These are phyloP conservation scores for Colletotrichum cuscutae DNA, from an alignment of 2,329 filamentous ascomycete genomes.

Conservation along the genomic window DNA sequence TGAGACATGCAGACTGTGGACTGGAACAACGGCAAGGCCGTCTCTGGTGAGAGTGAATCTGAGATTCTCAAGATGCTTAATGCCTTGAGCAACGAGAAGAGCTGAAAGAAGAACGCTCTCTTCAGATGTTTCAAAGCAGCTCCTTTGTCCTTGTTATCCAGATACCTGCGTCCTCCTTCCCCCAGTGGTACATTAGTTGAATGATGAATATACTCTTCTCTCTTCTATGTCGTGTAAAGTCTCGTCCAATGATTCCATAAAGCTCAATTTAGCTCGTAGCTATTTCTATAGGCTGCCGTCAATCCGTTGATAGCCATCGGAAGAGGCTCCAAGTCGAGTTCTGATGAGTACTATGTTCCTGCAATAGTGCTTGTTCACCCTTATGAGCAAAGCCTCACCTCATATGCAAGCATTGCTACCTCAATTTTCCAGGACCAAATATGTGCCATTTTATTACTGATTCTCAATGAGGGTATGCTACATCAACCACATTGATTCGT, in stretches of 20 bases:
- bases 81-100: slow-evolving; percentile 52
- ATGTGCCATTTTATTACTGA: background rate
- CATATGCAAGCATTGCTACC: no score
- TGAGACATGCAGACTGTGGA: slow-evolving; percentile 72
- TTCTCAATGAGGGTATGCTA: background rate
- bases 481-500: background rate
- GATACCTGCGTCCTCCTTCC: background rate
- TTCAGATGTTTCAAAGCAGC: background rate
- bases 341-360: background rate
- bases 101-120: slow-evolving; percentile 8
- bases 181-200: slow-evolving; percentile 9
- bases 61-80: slow-evolving; percentile 87
- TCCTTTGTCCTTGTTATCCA: slow-evolving; percentile 18
- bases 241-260: background rate
- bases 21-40: slow-evolving; percentile 90
- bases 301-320: background rate
- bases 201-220: slow-evolving; percentile 25
- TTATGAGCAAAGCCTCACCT: no score
- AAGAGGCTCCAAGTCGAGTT: background rate
- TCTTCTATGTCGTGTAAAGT: background rate
- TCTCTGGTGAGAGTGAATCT: slow-evolving; percentile 83
- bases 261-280: no score
- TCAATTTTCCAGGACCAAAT: background rate
- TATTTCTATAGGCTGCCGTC: background rate
- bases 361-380: no score